These are phyloP conservation scores for Lachancea cidri DNA, from an alignment of 805 yeast species.

Conservation along the genomic window DNA sequence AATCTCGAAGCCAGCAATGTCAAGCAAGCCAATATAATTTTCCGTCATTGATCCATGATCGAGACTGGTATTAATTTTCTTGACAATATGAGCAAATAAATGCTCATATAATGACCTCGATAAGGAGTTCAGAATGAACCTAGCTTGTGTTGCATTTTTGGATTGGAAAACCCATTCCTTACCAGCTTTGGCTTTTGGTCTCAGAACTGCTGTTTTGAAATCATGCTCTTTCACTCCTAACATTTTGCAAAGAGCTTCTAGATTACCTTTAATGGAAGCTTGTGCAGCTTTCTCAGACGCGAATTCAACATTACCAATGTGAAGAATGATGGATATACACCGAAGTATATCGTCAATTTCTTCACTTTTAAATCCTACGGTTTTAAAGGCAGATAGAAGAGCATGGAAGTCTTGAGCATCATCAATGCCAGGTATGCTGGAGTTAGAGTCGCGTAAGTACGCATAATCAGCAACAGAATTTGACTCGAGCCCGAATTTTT, in stretches of 20 bases:
- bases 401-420: slow-evolving; percentile 63
- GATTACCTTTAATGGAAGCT: slow-evolving; percentile 55
- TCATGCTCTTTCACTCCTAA: slow-evolving; percentile 57
- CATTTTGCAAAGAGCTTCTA: slow-evolving; percentile 49
- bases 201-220: slow-evolving; percentile 55
- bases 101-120: slow-evolving; percentile 84
- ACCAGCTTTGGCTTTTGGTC: slow-evolving; percentile 89
- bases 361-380: slow-evolving; percentile 59
- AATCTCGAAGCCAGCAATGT: slow-evolving; percentile 97
- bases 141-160: slow-evolving; percentile 73
- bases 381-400: slow-evolving; percentile 61
- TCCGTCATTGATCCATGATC: slow-evolving; percentile 39
- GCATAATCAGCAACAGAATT: slow-evolving; percentile 20
- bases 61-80: slow-evolving; percentile 66
- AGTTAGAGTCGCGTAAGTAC: slow-evolving; percentile 54
- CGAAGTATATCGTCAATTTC: slow-evolving; percentile 58
- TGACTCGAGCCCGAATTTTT: slow-evolving; percentile 40
- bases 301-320: slow-evolving; percentile 80
- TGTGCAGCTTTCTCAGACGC: slow-evolving; percentile 65
- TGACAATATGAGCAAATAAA: slow-evolving; percentile 71
- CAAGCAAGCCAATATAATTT: slow-evolving; percentile 87
- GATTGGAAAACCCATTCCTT: slow-evolving; percentile 78
- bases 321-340: slow-evolving; percentile 70
- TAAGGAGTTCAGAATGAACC: slow-evolving; percentile 76
- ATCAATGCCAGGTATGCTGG: slow-evolving; percentile 64